Percentiles rank a stretch among this genome's conserved stretches.
phyloP scores from a whole-genome alignment of 1,284 basidiomycete genomes.

The Sporisorium exsertum region DNA sequence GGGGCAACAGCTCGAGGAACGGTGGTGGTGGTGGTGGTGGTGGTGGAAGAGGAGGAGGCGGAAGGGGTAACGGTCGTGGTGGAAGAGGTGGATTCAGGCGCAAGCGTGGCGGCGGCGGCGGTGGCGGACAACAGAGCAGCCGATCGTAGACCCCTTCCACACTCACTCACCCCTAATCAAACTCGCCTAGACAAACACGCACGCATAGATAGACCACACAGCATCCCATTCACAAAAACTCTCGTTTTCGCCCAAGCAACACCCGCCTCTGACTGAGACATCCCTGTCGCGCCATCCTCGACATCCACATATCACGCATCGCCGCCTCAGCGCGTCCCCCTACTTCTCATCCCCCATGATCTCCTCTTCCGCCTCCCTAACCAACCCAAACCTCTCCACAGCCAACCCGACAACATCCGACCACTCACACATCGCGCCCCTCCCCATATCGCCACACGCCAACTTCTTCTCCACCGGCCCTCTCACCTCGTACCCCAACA shows the following conservation, averaged over 20 bases:
- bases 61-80: slow-evolving; percentile 66
- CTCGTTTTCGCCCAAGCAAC: too few relatives aligned
- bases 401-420: slow-evolving; percentile 49
- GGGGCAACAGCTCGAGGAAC: slow-evolving; percentile 15
- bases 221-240: not conserved
- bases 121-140: slow-evolving; percentile 4
- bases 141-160: not conserved
- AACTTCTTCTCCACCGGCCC: slow-evolving; percentile 87
- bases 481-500: slow-evolving; percentile 81
- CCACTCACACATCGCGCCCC: slow-evolving; percentile 66
- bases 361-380: slow-evolving; percentile 1
- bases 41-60: slow-evolving; percentile 61
- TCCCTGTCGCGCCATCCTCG: too few relatives aligned
- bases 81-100: slow-evolving; percentile 67
- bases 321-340: not conserved
- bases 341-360: not conserved
- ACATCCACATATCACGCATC: too few relatives aligned
- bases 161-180: not conserved
- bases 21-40: slow-evolving; percentile 15
- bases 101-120: slow-evolving; percentile 18
- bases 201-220: not conserved
- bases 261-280: too few relatives aligned
- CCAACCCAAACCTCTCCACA: slow-evolving; percentile 31
- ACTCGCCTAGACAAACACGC: not conserved
- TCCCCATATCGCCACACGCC: slow-evolving; percentile 92